Evolutionary conservation across 805 yeast species (phyloP).

Genomic region (Kodamaea lidongshanica): DNA sequence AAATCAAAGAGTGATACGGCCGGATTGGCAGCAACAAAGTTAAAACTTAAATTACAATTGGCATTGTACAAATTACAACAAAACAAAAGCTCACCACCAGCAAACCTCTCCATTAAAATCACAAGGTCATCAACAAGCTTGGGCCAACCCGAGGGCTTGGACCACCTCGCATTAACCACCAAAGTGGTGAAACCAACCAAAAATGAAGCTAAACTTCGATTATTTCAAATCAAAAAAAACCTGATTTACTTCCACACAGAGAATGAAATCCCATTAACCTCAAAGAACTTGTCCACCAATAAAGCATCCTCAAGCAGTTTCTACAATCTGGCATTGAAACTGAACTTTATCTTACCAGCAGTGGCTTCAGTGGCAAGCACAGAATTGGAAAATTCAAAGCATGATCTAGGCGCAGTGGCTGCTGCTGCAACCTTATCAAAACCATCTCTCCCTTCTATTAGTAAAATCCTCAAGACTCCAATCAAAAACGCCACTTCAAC

Average conservation of each 20-base stretch:
- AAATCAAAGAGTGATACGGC: constrained; percentile 23
- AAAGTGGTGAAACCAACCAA: constrained; percentile 19
- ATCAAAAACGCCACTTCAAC: constrained; percentile 28
- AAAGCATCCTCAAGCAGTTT: too few species aligned
- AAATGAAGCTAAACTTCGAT: constrained; percentile 20
- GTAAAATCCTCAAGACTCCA: constrained; percentile 40
- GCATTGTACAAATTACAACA: constrained; percentile 36
- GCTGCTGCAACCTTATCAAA: constrained; percentile 9
- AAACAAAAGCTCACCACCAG: constrained; percentile 5
- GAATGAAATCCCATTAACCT: constrained; percentile 10
- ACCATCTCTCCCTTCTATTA: constrained; percentile 33
- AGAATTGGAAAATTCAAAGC: constrained; percentile 1
- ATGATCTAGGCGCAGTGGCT: constrained; percentile 10
- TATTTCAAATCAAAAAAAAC: constrained; percentile 33
- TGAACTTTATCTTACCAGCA: constrained; percentile 3
- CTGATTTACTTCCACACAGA: constrained; percentile 23
- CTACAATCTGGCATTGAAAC: constrained; percentile 2
- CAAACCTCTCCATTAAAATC: constrained; percentile 1
- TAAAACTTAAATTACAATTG: constrained; percentile 37
- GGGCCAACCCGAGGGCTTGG: constrained; percentile 3
- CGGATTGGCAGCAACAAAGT: constrained; percentile 38
- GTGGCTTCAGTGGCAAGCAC: constrained; percentile 3
- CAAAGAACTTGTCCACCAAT: too few species aligned
- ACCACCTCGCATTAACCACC: constrained; percentile 12
- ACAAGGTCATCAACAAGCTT: constrained; percentile 4